Conservation (phyloP, 495 filamentous ascomycete species). For the Podospora tetraspora region DNA sequence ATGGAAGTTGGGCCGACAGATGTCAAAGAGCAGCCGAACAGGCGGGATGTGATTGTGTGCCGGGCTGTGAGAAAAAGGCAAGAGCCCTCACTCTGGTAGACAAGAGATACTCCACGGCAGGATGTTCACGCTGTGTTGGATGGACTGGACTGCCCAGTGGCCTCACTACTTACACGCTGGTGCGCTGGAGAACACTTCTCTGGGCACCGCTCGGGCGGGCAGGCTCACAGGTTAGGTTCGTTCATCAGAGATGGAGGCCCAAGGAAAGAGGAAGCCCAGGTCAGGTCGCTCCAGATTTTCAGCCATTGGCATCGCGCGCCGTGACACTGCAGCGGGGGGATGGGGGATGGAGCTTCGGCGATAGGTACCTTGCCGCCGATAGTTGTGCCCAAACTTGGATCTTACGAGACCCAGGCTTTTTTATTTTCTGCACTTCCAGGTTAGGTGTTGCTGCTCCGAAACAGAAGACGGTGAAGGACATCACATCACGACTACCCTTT, state of each 20-base stretch:
- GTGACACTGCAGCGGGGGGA: neutral
- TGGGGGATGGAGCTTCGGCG: neutral
- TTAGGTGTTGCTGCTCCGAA: neutral
- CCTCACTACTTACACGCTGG: neutral
- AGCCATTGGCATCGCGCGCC: neutral
- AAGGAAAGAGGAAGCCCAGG: neutral
- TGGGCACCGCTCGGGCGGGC: too few species aligned
- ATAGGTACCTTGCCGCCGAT: neutral
- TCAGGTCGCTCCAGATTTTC: neutral
- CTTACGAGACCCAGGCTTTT: neutral
- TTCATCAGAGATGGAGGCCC: too few species aligned
- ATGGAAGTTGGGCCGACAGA: neutral
- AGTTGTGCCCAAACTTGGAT: neutral
- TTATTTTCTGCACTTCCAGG: neutral
- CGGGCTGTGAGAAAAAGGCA: neutral
- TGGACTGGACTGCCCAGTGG: neutral
- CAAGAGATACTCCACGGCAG: neutral
- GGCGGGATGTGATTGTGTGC: conserved; percentile 8
- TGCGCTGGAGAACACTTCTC: neutral
- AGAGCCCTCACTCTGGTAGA: neutral
- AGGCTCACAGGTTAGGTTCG: neutral
- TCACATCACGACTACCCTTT: neutral
- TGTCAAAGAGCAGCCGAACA: conserved; percentile 9
- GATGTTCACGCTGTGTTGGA: neutral
- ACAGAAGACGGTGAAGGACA: neutral